Evolutionary conservation across 495 filamentous ascomycete genomes (phyloP).

Genomic region (Neurospora sp.): DNA sequence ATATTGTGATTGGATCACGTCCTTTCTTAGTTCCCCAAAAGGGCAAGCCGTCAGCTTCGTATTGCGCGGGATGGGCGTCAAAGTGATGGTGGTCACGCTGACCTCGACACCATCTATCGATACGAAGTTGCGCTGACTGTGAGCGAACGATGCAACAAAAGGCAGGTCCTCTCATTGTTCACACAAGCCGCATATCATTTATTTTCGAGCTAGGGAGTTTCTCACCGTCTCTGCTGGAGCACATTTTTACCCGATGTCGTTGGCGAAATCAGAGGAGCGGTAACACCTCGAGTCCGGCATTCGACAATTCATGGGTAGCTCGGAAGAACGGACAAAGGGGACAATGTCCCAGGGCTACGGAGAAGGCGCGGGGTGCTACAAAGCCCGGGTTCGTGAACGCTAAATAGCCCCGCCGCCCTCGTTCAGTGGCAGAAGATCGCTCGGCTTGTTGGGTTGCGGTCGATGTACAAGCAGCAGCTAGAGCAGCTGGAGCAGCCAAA

Average conservation of each 20-base stretch:
- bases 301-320: not conserved
- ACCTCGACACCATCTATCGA: not conserved
- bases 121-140: not conserved
- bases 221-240: not conserved
- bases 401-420: not conserved
- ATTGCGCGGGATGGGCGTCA: not conserved
- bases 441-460: not conserved
- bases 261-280: not conserved
- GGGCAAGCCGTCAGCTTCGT: not conserved
- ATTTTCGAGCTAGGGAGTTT: not conserved
- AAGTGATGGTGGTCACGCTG: not conserved
- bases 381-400: not conserved
- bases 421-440: not conserved
- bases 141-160: not conserved
- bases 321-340: not conserved
- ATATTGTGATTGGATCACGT: not conserved
- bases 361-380: not conserved
- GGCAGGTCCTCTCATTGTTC: not conserved
- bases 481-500: not conserved
- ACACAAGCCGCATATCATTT: not conserved
- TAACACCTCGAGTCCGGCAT: not conserved
- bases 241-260: not conserved
- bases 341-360: not conserved
- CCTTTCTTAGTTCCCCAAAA: not conserved
- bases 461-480: not conserved